Base-by-base conservation (phyloP, 106 monocot species). In the Platanthera zijinensis region DNA sequence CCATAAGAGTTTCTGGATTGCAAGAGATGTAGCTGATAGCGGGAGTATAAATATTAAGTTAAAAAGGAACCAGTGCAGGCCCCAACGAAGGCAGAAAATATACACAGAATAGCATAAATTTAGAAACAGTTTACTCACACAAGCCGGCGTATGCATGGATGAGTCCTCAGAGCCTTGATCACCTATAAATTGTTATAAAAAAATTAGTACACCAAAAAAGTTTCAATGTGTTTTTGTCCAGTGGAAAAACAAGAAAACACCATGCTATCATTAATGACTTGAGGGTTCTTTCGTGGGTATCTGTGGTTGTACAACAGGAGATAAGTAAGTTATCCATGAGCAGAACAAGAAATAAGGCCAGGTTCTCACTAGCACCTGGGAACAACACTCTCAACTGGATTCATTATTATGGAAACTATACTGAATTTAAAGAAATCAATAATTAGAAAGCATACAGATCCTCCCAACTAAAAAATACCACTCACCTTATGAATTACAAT, bases 1-100 rank as follows among this genome's bases (percentile, higher is more conserved):
- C 97, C 25, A 94, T 91, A 76, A 99, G 77, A 56, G 83, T 89
- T 53, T 99, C 97, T 19, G 97, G 97, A 75, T 99, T 99, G 82
- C 97, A 99, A 7, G 97, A 99, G 74, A 99, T 94, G 46, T 94
- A 94, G 56, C 97, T 99, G 87, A 9, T 71, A 45, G 11, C 72
- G 49, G 63, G 2, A 10, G 17, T 11, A 80, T 73, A 56, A 39
- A 62, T 30, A 74, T 46, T 73, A 18, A 50, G 47, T 22, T 71
- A 54, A 45, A 39, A 53, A 2, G 45, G 48, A 39, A 39, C 0
- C 50, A 74, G 51, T 21, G 46, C 22, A 71, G 25, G 21, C 25
- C 12, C 25, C 50, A 51, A 51, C 11, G 5, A 7, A 61, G 3
- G 68, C 30, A 5, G 15, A 53, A 1, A 47, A 7, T 18, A 57